Conservation (phyloP, 495 filamentous ascomycete species). For the Gamarada debralockiae region DNA sequence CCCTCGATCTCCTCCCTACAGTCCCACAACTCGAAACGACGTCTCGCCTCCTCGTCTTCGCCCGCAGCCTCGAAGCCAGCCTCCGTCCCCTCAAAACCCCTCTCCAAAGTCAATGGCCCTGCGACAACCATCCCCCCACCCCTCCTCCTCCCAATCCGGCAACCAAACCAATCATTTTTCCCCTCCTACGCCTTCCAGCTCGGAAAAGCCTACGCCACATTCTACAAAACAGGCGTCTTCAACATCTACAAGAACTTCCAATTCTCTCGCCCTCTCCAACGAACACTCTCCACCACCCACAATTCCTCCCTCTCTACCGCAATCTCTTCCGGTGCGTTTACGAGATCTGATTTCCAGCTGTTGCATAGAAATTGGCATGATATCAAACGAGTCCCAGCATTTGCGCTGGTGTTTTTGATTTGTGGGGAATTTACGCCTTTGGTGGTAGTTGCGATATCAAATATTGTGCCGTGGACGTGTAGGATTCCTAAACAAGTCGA, state of each 20-base stretch:
- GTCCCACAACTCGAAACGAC: not conserved
- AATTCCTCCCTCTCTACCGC: constrained; percentile 29
- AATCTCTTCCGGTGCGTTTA: constrained; percentile 31
- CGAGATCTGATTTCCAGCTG: constrained; percentile 61
- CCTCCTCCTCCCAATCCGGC: constrained; percentile 45
- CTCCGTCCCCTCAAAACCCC: not conserved
- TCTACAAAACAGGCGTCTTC: constrained; percentile 84
- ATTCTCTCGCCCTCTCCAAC: constrained; percentile 36
- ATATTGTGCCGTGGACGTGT: constrained; percentile 72
- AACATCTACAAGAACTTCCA: constrained; percentile 58
- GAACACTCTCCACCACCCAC: constrained; percentile 29
- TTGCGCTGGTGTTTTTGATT: constrained; percentile 65
- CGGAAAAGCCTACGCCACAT: constrained; percentile 61
- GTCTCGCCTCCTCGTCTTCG: not conserved
- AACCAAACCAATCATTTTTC: constrained; percentile 32
- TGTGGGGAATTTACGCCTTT: constrained; percentile 86
- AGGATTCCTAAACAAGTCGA: constrained; percentile 71
- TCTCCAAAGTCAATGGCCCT: constrained; percentile 49
- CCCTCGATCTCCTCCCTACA: not conserved
- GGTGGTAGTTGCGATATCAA: constrained; percentile 60
- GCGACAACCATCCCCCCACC: constrained; percentile 54
- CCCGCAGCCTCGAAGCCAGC: constrained; percentile 3
- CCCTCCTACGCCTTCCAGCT: constrained; percentile 38
- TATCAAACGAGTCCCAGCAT: constrained; percentile 67
- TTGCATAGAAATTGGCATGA: constrained; percentile 64